Evolutionary conservation across 176 grass and related monocot species (phyloP).

Genomic region (Rhynchospora breviuscula): DNA sequence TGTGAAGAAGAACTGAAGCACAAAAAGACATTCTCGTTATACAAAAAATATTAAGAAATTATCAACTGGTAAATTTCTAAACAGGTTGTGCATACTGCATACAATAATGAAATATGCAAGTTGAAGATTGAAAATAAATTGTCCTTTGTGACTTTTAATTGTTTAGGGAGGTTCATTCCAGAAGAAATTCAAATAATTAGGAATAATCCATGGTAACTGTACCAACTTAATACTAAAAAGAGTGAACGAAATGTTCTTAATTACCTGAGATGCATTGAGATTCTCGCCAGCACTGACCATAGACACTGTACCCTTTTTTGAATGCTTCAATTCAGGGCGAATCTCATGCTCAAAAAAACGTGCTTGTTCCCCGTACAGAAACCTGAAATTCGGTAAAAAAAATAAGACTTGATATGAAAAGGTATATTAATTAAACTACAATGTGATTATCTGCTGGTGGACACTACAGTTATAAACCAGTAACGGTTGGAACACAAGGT

Average conservation of each 20-base stretch:
- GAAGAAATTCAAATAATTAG: background rate
- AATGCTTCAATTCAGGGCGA: slow-evolving; percentile 68
- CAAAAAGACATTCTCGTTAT: background rate
- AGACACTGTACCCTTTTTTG: slow-evolving; percentile 74
- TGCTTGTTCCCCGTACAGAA: slow-evolving; percentile 86
- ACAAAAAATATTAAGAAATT: background rate
- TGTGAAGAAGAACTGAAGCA: slow-evolving; percentile 79
- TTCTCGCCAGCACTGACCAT: slow-evolving; percentile 96
- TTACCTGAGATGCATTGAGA: slow-evolving; percentile 88
- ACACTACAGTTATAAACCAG: background rate
- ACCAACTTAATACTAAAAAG: background rate
- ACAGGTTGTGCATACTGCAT: background rate
- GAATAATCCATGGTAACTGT: too few species aligned
- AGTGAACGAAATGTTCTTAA: background rate
- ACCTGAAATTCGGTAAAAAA: slow-evolving; percentile 35
- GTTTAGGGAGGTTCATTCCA: background rate
- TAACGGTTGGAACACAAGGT: background rate
- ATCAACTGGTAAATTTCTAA: background rate
- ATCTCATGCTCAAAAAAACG: slow-evolving; percentile 88
- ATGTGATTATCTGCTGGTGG: background rate
- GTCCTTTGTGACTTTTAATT: background rate
- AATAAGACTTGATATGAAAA: background rate
- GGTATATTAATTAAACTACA: background rate
- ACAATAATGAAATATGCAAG: background rate
- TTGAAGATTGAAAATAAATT: background rate